Conservation (phyloP, 1,139 yeast species). For the Blastobotrys capitulatus region DNA sequence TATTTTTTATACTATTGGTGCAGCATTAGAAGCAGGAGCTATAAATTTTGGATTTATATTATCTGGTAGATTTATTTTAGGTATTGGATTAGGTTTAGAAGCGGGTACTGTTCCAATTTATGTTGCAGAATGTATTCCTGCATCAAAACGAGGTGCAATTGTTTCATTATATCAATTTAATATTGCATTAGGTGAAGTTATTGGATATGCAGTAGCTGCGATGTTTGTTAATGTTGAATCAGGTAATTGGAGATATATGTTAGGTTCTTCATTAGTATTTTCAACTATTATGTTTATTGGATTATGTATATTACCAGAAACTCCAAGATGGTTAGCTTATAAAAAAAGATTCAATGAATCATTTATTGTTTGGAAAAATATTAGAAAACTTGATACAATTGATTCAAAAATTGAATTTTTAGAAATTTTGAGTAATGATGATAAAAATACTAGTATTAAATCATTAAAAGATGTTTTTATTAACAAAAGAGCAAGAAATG, state of each 20-base stretch:
- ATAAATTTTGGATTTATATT: slow-evolving; percentile 41
- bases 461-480: slow-evolving; percentile 46
- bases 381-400: slow-evolving; percentile 42
- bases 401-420: slow-evolving; percentile 46
- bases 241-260: slow-evolving; percentile 58
- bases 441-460: slow-evolving; percentile 30
- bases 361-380: slow-evolving; percentile 47
- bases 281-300: slow-evolving; percentile 48
- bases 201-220: slow-evolving; percentile 54
- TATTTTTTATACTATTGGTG: slow-evolving; percentile 52
- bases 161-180: slow-evolving; percentile 54
- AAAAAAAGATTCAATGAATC: slow-evolving; percentile 48
- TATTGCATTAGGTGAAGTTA: slow-evolving; percentile 54
- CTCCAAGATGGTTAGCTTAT: slow-evolving; percentile 63
- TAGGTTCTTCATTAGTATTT: slow-evolving; percentile 52
- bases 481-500: slow-evolving; percentile 53
- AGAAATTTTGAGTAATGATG: slow-evolving; percentile 37
- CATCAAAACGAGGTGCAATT: slow-evolving; percentile 47
- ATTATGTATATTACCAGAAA: slow-evolving; percentile 56
- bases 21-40: slow-evolving; percentile 49
- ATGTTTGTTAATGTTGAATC: slow-evolving; percentile 45
- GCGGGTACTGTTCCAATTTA: slow-evolving; percentile 58
- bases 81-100: slow-evolving; percentile 56
- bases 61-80: slow-evolving; percentile 53
- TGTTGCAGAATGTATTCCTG: slow-evolving; percentile 53